Evolutionary conservation across 2,329 filamentous ascomycete species (phyloP).

Genomic region (Colletotrichum viniferum): DNA sequence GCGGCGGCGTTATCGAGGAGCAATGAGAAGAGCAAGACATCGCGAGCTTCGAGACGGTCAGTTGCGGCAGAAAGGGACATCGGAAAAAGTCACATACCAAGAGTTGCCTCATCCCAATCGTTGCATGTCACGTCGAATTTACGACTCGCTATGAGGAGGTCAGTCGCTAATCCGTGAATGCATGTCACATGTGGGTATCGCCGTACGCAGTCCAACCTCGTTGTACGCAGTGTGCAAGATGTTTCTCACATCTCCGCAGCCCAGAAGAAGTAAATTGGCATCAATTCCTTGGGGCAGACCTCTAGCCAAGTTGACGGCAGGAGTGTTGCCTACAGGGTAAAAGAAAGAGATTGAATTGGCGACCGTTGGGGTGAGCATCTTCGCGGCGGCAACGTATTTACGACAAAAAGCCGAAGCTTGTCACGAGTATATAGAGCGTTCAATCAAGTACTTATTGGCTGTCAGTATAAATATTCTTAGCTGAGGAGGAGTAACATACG

Average conservation of each 20-base stretch:
- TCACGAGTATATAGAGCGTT: neutral
- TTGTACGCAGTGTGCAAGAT: conserved; percentile 58
- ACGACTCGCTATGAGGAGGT: conserved; percentile 32
- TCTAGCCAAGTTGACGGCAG: conserved; percentile 53
- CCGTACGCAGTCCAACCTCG: conserved; percentile 41
- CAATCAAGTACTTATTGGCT: neutral
- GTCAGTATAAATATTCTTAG: neutral
- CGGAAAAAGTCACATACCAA: conserved; percentile 42
- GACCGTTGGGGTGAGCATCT: conserved; percentile 42
- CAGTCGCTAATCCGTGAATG: neutral
- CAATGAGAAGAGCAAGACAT: conserved; percentile 56
- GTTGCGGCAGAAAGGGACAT: no score
- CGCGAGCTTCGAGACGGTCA: conserved; percentile 48
- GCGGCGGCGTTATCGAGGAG: conserved; percentile 42
- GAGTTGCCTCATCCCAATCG: conserved; percentile 52
- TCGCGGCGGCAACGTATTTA: neutral
- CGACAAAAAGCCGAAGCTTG: neutral
- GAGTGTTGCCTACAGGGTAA: conserved; percentile 59
- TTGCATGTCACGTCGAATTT: conserved; percentile 62
- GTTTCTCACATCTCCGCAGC: conserved; percentile 61
- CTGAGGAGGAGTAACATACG: neutral
- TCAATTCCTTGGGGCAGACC: conserved; percentile 53
- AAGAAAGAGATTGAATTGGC: conserved; percentile 36
- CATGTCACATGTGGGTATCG: conserved; percentile 25
- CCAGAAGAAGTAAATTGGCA: conserved; percentile 56